phyloP scores from a whole-genome alignment of 331 rosid genomes.

The Stylosanthes scabra region DNA sequence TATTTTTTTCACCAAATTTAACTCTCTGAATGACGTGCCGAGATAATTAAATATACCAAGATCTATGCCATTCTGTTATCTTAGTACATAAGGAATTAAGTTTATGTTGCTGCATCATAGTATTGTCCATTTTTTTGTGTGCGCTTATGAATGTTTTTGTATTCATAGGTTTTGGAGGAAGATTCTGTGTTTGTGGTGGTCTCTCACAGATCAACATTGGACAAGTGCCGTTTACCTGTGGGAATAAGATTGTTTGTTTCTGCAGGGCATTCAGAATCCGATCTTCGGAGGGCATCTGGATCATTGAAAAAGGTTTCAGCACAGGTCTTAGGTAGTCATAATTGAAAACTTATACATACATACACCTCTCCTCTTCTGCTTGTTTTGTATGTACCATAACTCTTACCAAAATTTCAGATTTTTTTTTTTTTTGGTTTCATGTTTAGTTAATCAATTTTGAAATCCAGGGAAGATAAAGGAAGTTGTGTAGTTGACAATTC shows the following conservation, averaged over 20 bases:
- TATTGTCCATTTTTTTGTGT: slow-evolving; percentile 31
- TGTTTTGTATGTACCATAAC: slow-evolving; percentile 25
- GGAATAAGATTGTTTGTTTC: slow-evolving; percentile 89
- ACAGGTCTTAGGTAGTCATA: slow-evolving; percentile 57
- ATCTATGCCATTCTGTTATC: no score
- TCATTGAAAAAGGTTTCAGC: slow-evolving; percentile 76
- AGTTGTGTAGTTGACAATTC: slow-evolving; percentile 32
- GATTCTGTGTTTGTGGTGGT: slow-evolving; percentile 56
- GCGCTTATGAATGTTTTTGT: slow-evolving; percentile 23
- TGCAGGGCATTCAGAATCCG: slow-evolving; percentile 83
- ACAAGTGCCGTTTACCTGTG: slow-evolving; percentile 76
- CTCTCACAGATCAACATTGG: slow-evolving; percentile 80
- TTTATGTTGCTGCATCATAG: neutral
- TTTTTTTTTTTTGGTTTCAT: neutral
- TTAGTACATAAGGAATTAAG: no score
- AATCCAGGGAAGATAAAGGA: slow-evolving; percentile 11
- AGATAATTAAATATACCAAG: no score
- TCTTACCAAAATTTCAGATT: slow-evolving; percentile 28
- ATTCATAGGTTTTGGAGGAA: slow-evolving; percentile 76
- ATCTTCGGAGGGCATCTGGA: slow-evolving; percentile 73
- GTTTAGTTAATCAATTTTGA: slow-evolving; percentile 44
- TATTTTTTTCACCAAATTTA: slow-evolving; percentile 16
- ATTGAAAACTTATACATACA: slow-evolving; percentile 23
- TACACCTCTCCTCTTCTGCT: slow-evolving; percentile 30
- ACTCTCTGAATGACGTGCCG: no score